These are phyloP conservation scores for Alternaria brassicae DNA, from an alignment of 2,329 filamentous ascomycete genomes.

Conservation along the genomic window DNA sequence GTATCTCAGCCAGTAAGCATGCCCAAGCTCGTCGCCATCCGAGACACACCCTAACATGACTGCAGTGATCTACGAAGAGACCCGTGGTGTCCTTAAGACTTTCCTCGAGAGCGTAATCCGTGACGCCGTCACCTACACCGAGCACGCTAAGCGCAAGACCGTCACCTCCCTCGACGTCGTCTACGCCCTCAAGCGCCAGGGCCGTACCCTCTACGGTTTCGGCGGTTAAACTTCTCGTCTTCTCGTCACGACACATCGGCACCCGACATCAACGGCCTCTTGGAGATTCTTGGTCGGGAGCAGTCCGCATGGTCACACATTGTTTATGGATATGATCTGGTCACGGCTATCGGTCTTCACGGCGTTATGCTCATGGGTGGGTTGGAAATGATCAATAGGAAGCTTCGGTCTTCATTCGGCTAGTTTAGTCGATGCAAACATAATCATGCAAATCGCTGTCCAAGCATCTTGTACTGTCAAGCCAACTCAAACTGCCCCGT, in stretches of 20 bases:
- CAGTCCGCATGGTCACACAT: constrained; percentile 29
- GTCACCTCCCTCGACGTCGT: constrained; percentile 73
- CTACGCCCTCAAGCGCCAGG: constrained; percentile 70
- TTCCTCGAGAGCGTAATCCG: constrained; percentile 80
- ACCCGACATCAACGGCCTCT: constrained; percentile 16
- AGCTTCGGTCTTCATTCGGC: constrained; percentile 26
- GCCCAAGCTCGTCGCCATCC: not conserved
- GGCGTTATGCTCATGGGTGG: constrained; percentile 41
- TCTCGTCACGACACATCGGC: constrained; percentile 21
- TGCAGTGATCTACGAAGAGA: constrained; percentile 79
- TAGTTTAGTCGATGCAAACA: constrained; percentile 41
- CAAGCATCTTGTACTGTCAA: not conserved
- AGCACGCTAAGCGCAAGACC: constrained; percentile 83
- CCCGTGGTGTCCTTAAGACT: constrained; percentile 77
- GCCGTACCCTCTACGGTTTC: constrained; percentile 83
- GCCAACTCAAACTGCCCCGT: not conserved
- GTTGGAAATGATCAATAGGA: constrained; percentile 37
- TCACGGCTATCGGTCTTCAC: constrained; percentile 39
- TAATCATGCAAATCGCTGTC: constrained; percentile 3
- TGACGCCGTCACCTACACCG: constrained; percentile 79
- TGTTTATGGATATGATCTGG: constrained; percentile 38
- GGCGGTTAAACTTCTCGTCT: constrained; percentile 70
- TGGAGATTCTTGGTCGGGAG: constrained; percentile 20
- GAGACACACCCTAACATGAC: constrained; percentile 32
- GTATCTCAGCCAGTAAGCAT: constrained; percentile 59